Base-by-base conservation (phyloP, 164 flowering plant genomes). In the Tinospora cordifolia region DNA sequence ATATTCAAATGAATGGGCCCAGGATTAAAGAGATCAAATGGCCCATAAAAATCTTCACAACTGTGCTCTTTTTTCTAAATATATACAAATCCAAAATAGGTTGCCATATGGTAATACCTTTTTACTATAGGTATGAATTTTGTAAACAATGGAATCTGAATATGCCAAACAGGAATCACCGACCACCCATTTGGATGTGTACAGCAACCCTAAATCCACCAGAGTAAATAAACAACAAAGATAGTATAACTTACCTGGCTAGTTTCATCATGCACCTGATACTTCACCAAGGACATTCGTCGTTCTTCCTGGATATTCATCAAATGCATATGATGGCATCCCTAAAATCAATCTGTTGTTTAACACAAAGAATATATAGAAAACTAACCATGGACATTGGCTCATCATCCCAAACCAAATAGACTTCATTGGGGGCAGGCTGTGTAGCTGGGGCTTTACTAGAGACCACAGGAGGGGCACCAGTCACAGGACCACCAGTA, bases 251-350 rank as follows among this genome's bases (percentile, higher is more conserved):
- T 92, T 92, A 95, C 99, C 99, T 95, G 98, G 95, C 93, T 90
- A 81, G 91, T 88, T 83, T 95, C 99, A 83, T 95, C 99, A 90
- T 95, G 97, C 90, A 92, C 97, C 96, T 95, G 97, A 86, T 92
- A 88, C 88, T 91, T 91, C 69, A 80, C 38, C 72, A 88, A 78
- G 69, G 97, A 87, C 92, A 92, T 83, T 85, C 99, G 88, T 86
- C 98, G 87, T 78, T 95, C 99, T 87, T 95, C 98, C 98, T 95
- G 84, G 47, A 81, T 41, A 75, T 57, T 65, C 7, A 30, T 30
- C 2, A 76, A 72, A 58, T 15, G 41, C 60, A 54, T n/a, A 54
- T 30, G 24, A 54, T 54, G 24, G 21, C 60, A 54, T 51, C 3
- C n/a, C n/a, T 54, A 54, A 21, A 8, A 54, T 54, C 21, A 15